Base-by-base conservation (phyloP, 805 yeast genomes). In the Saturnispora bothae region DNA sequence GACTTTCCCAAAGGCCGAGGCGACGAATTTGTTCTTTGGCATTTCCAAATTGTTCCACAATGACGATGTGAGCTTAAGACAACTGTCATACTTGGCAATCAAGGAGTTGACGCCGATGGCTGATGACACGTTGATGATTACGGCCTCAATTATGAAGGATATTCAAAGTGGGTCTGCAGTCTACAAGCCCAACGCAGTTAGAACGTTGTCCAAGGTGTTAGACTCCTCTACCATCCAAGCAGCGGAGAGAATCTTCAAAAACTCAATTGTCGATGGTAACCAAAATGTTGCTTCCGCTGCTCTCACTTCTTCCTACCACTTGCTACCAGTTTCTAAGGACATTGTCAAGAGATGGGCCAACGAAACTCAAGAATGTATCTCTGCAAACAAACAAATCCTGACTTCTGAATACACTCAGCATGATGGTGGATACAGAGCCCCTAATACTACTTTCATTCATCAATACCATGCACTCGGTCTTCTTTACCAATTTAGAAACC, bases 61-160 rank as follows among this genome's bases (percentile, higher is more conserved):
- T 61, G 83, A 78, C 58, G 88, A 83, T 55, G 76, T 82, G 14
- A 68, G 85, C 0, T 71, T 92, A 56, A 80, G 98, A 61, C 98
- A 92, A 64, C 73, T 83, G 65, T 95, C 89, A 14, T 92, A 89
- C 55, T 68, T 92, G 57, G 89, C 96, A 13, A 86, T 89, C 60
- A 92, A 92, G 65, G 96, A 89, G 60, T 71, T 92, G 45, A 74
- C 89, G 35, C 63, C 78, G 15, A 73, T 81, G 45, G 84, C 96
- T 16, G 83, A 84, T 49, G 96, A 92, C 60, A 85, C 86, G 41
- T 72, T 92, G 60, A 92, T 92, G 97, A 96, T 89, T 20, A 92
- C 98, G 20, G 84, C 96, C 3, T 86, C 95, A 20, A 88, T 92
- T 55, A 92, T 92, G 96, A 88, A 88, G 63, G 98, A 92, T 63